A percentile compares a stretch with the other conserved stretches of the same genome.
phyloP scores from a whole-genome alignment of 805 yeast genomes.

The Wickerhamomyces bovis region DNA sequence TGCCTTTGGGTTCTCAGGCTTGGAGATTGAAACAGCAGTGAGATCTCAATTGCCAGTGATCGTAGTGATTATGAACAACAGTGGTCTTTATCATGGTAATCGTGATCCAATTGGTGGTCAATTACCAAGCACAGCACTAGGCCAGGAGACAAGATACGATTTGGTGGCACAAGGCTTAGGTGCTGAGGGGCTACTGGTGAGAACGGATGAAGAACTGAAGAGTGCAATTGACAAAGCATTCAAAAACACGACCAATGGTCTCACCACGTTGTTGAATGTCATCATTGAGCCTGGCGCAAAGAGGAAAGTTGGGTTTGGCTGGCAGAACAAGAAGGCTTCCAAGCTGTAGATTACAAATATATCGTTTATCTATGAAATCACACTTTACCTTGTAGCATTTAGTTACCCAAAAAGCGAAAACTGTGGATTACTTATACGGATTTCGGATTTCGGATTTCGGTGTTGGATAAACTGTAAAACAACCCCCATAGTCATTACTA shows the following conservation, averaged over 20 bases:
- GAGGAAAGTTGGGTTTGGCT: constrained; percentile 54
- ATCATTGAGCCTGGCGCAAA: constrained; percentile 55
- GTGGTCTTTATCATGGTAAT: constrained; percentile 67
- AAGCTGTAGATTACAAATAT: neutral
- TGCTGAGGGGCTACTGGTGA: constrained; percentile 44
- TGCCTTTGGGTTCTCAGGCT: constrained; percentile 69
- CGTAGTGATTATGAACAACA: constrained; percentile 63
- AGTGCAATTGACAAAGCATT: constrained; percentile 32
- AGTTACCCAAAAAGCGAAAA: no score
- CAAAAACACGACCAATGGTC: constrained; percentile 22
- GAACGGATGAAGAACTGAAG: constrained; percentile 34
- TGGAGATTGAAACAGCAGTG: constrained; percentile 68
- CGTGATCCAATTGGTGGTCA: constrained; percentile 28
- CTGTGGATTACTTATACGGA: neutral
- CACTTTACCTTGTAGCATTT: no score
- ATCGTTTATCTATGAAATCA: no score
- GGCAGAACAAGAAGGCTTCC: constrained; percentile 48
- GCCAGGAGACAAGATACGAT: constrained; percentile 53
- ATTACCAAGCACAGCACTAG: constrained; percentile 55
- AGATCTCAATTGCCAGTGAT: constrained; percentile 48
- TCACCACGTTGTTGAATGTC: constrained; percentile 48
- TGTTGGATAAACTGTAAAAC: no score
- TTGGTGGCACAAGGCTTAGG: constrained; percentile 50
- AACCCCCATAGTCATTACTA: neutral
- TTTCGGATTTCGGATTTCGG: neutral